A percentile compares a stretch with the other conserved stretches of the same genome.
Conservation (phyloP, 2,329 filamentous ascomycete genomes). For the Colletotrichum abscissum region DNA sequence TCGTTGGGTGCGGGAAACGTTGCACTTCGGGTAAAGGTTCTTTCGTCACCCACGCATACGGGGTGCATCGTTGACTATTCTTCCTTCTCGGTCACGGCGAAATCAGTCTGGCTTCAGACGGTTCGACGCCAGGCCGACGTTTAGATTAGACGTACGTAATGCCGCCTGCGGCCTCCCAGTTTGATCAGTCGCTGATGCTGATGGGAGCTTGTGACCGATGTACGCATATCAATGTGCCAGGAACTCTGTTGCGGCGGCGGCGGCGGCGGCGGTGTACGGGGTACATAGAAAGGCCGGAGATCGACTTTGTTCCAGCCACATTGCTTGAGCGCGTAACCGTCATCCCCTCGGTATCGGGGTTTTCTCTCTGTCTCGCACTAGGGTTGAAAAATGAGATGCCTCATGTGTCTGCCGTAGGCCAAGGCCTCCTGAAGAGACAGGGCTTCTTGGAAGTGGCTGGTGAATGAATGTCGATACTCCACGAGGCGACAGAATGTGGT, state of each 20-base stretch:
- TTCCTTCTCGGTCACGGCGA: not conserved
- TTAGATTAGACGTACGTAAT: conserved; percentile 30
- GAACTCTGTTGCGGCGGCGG: not conserved
- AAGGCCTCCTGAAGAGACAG: not conserved
- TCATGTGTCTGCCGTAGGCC: not conserved
- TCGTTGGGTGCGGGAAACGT: conserved; percentile 20
- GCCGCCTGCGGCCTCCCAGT: conserved; percentile 4
- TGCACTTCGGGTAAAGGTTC: conserved; percentile 25
- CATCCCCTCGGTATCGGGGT: not conserved
- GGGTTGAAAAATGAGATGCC: not conserved
- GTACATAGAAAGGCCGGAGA: not conserved
- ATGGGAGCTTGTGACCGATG: conserved; percentile 11
- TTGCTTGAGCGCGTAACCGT: not conserved
- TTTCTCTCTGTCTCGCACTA: not conserved
- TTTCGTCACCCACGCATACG: not conserved
- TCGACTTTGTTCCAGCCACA: not conserved
- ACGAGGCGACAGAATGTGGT: conserved; percentile 10
- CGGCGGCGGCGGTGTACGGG: not conserved
- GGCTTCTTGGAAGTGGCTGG: conserved; percentile 11
- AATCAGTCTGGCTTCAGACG: not conserved
- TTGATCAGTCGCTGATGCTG: conserved; percentile 19
- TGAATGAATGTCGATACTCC: not conserved
- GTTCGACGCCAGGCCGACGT: conserved; percentile 19
- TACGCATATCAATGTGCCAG: not conserved
- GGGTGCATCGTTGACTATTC: not conserved